Base-by-base conservation (phyloP, 192 early-diverging fungal species). In the Anaeromyces robustus region DNA sequence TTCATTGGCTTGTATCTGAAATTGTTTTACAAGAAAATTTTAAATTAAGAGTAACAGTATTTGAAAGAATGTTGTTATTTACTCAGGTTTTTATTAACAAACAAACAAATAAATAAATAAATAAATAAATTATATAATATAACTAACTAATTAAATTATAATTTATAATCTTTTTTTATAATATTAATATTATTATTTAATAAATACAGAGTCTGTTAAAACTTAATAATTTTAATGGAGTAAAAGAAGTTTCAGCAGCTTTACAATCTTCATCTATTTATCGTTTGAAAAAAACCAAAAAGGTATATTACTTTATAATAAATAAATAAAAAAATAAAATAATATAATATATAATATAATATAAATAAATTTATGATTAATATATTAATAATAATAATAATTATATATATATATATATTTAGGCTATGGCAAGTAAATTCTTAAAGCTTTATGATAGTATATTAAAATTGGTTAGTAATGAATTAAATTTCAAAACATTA, bases 141-240 rank as follows among this genome's bases (percentile, higher is more conserved):
- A 30, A n/a, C n/a, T n/a, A n/a, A n/a, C n/a, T n/a, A n/a, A n/a
- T n/a, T n/a, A n/a, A n/a, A n/a, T n/a, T n/a, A n/a, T n/a, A n/a
- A n/a, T n/a, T n/a, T n/a, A n/a, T n/a, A n/a, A n/a, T n/a, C n/a
- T n/a, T 22, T 86, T 31, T 32, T 29, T 77, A 39, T 30, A 14
- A 30, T 16, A 26, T 34, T 34, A 34, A 34, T 7, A 39, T 39
- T 14, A 14, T 39, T 39, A 12, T 39, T 39, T 39, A 19, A 26
- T n/a, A 6, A 30, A 29, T 77, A 39, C n/a, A 87, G 83, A 82
- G 88, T 22, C 77, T 88, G 14, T 82, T 86, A 30, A 85, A 85
- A 30, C 79, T 91, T 32, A 86, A 88, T 79, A 91, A 91, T 83
- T 89, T 88, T 82, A 91, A 91, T 79, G 89, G 86, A 12, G 86